phyloP scores from a whole-genome alignment of 2,329 filamentous ascomycete genomes.

The Grosmannia serpens region DNA sequence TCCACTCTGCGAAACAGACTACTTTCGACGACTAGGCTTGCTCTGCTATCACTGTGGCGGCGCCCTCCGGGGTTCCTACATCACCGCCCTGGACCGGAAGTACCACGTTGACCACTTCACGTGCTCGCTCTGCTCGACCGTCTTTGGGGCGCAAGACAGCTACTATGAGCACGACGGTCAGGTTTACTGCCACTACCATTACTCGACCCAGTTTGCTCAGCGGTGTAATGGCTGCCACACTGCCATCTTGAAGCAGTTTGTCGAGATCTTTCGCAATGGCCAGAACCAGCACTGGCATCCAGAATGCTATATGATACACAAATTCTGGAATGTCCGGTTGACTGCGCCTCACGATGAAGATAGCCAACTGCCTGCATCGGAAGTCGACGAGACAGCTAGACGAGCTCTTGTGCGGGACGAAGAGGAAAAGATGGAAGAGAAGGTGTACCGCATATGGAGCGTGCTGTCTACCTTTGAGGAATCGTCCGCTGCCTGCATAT shows the following conservation, averaged over 20 bases:
- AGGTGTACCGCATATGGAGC: constrained; percentile 97
- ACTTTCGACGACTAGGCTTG: constrained; percentile 83
- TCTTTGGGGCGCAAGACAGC: constrained; percentile 97
- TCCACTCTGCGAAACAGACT: constrained; percentile 94
- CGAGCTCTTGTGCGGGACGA: constrained; percentile 68
- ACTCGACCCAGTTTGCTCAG: constrained; percentile 94
- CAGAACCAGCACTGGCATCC: constrained; percentile 99
- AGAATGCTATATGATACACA: constrained; percentile 99
- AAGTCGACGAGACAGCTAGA: constrained; percentile 43
- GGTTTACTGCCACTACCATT: constrained; percentile 98
- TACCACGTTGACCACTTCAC: constrained; percentile 99
- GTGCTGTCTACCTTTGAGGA: constrained; percentile 95
- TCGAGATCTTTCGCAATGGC: constrained; percentile 95
- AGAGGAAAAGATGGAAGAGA: constrained; percentile 93
- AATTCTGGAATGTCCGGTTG: constrained; percentile 97
- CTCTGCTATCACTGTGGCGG: constrained; percentile 88
- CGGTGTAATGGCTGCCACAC: constrained; percentile 94
- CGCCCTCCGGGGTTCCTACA: constrained; percentile 90
- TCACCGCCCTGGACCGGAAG: constrained; percentile 92
- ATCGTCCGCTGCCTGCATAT: constrained; percentile 94
- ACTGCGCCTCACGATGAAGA: constrained; percentile 46
- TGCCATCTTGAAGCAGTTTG: constrained; percentile 95
- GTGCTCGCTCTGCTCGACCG: constrained; percentile 88
- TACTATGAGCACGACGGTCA: constrained; percentile 97
- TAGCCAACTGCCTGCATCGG: constrained; percentile 7